A percentile compares a stretch with the other conserved stretches of the same genome.
These are phyloP conservation scores for Venturia effusa DNA, from an alignment of 2,329 filamentous ascomycete genomes.

Conservation along the genomic window DNA sequence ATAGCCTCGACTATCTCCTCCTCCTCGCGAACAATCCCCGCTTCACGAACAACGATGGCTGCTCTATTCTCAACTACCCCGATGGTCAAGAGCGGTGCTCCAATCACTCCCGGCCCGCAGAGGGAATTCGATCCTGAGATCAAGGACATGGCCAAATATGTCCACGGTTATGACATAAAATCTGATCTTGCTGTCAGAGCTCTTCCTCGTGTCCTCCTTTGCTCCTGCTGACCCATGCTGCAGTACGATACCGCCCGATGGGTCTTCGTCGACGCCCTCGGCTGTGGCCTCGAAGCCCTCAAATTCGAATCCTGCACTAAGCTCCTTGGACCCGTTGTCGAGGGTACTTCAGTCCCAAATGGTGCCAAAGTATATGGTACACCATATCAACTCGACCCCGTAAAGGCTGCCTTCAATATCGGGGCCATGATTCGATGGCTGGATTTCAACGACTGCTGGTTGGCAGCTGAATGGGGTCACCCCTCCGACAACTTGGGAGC, in stretches of 20 bases:
- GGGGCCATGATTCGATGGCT: conserved; percentile 98
- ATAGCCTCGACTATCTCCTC: not conserved
- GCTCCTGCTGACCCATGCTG: conserved; percentile 5
- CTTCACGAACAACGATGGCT: conserved; percentile 5
- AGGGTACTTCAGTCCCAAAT: conserved; percentile 83
- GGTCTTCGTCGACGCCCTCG: conserved; percentile 93
- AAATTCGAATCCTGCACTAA: conserved; percentile 94
- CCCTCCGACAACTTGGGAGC: conserved; percentile 96
- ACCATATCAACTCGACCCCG: conserved; percentile 84
- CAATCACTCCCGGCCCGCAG: not conserved
- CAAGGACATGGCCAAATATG: conserved; percentile 87
- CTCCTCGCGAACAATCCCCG: not conserved
- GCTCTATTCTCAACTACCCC: conserved; percentile 8
- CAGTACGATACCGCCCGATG: conserved; percentile 93
- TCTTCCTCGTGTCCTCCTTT: not conserved
- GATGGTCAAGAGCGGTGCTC: not conserved
- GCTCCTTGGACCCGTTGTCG: conserved; percentile 82
- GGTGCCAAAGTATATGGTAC: conserved; percentile 87
- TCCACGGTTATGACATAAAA: conserved; percentile 82
- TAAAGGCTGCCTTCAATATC: conserved; percentile 97
- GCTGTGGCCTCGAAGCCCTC: conserved; percentile 90
- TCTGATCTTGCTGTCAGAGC: conserved; percentile 80
- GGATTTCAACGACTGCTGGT: conserved; percentile 99
- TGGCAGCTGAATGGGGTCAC: conserved; percentile 97
- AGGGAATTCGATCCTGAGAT: conserved; percentile 35